Evolutionary conservation across 2,329 filamentous ascomycete species (phyloP), one percentile per base, ranked within the genome.

Genomic region (Diaporthe nobilis): DNA sequence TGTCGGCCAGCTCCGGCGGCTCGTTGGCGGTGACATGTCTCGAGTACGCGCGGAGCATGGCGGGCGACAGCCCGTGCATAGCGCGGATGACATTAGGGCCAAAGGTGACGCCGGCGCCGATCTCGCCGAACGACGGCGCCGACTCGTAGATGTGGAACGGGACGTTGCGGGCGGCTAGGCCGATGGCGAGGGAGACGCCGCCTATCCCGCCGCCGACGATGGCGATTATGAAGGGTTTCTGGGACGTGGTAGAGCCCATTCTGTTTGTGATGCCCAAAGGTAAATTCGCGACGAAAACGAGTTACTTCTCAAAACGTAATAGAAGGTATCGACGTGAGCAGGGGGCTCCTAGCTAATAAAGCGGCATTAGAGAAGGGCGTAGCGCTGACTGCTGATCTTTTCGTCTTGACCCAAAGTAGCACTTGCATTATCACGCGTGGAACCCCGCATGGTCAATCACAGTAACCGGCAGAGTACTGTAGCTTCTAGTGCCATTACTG

Each of bases 191-290:
- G 8, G 83, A 83, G 28, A 92, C 84, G 47, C 91, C 90, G 42
- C 87, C 87, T 75, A 92, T 90, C 34, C 90, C 90, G 57, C 90
- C 90, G 75, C 90, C 90, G 25, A 92, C 82, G 55, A 92, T 90
- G 77, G 90, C 90, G 76, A 91, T 71, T 20, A 49, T 63, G 68
- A 75, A 73, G 22, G 68, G 74, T 37, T 75, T 73, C 47, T 53
- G 31, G 13, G 47, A 39, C 8, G n/a, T 15, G 10, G 8, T 12
- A 9, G 53, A 55, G 15, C 53, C 53, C 65, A 68, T 68, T 25
- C 12, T 5, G 20, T 25, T 20, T 5, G 31, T 22, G 34, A 20
- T 39, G 4, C 3, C 34, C 8, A 28, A 22, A n/a, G 7, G 25
- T 7, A 10, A 3, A 25, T 15, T 10, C 22, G 9, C 9, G 42